Percentiles rank a stretch among this genome's conserved stretches.
These are phyloP conservation scores for Cylindrodendrum hubeiense DNA, from an alignment of 2,329 filamentous ascomycete species.

Conservation along the genomic window DNA sequence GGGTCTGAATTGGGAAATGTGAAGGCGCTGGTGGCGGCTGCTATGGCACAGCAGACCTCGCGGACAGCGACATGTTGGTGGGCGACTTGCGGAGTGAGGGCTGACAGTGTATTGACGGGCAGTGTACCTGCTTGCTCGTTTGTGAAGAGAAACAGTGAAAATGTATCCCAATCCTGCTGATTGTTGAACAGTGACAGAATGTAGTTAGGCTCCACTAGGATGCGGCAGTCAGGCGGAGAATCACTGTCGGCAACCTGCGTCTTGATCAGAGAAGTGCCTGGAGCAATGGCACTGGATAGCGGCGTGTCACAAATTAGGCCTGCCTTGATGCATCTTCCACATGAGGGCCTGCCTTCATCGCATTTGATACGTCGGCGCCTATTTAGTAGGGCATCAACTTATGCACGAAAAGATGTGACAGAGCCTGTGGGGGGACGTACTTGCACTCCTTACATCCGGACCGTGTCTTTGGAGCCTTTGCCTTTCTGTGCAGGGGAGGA, in stretches of 20 bases:
- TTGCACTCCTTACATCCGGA: constrained; percentile 40
- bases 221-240: constrained; percentile 25
- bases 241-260: no score
- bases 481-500: constrained; percentile 22
- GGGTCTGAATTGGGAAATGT: constrained; percentile 20
- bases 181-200: constrained; percentile 32
- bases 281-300: not conserved
- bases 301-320: constrained; percentile 30
- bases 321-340: constrained; percentile 28
- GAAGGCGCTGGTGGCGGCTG: constrained; percentile 32
- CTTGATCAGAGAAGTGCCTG: no score
- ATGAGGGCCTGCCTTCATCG: constrained; percentile 37
- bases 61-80: constrained; percentile 31
- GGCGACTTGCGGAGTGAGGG: constrained; percentile 38
- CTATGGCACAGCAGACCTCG: constrained; percentile 38
- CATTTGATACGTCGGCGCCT: constrained; percentile 43
- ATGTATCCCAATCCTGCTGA: constrained; percentile 40
- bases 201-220: constrained; percentile 29
- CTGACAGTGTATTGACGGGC: constrained; percentile 33
- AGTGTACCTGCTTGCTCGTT: constrained; percentile 34
- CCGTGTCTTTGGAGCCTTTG: constrained; percentile 36
- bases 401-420: not conserved
- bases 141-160: constrained; percentile 35
- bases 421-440: constrained; percentile 27
- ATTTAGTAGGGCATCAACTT: not conserved